Conservation (phyloP, 2,329 filamentous ascomycete genomes). For the Pseudocercospora eumusae region DNA sequence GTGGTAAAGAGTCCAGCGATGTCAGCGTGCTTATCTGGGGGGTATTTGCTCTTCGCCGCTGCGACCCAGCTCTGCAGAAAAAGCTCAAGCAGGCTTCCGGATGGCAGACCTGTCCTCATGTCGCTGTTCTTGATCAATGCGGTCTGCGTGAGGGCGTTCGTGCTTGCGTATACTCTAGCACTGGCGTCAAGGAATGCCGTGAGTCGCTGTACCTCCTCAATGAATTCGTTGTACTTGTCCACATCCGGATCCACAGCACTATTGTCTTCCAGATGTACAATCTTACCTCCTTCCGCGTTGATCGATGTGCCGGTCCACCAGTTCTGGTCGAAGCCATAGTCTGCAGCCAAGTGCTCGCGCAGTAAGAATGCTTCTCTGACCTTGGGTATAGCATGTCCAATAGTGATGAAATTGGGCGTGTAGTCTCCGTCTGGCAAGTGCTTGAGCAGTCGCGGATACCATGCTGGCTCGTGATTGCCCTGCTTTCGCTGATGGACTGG, state of each 20-base stretch:
- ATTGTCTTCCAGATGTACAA: conserved; percentile 47
- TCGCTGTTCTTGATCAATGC: conserved; percentile 28
- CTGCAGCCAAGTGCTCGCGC: conserved; percentile 46
- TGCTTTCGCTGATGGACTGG: conserved; percentile 44
- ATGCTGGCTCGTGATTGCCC: conserved; percentile 27
- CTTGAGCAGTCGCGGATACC: conserved; percentile 60
- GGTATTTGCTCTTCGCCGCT: conserved; percentile 20
- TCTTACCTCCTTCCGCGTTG: conserved; percentile 46
- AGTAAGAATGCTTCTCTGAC: conserved; percentile 59
- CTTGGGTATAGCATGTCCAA: conserved; percentile 62
- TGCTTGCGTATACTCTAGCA: conserved; percentile 60
- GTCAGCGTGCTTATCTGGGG: conserved; percentile 16
- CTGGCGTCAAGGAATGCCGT: conserved; percentile 63
- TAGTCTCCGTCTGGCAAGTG: conserved; percentile 56
- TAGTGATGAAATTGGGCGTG: conserved; percentile 60
- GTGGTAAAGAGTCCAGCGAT: conserved; percentile 34
- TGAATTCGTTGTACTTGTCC: conserved; percentile 48
- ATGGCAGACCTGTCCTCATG: background rate
- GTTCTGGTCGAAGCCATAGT: conserved; percentile 58
- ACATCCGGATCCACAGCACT: conserved; percentile 33
- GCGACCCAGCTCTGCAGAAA: conserved; percentile 33
- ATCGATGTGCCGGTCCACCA: conserved; percentile 65
- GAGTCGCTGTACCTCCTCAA: conserved; percentile 61
- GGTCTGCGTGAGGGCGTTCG: conserved; percentile 48
- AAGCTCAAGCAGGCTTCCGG: conserved; percentile 24